Conservation (phyloP, 306 rosid species). For the Senna tora region DNA sequence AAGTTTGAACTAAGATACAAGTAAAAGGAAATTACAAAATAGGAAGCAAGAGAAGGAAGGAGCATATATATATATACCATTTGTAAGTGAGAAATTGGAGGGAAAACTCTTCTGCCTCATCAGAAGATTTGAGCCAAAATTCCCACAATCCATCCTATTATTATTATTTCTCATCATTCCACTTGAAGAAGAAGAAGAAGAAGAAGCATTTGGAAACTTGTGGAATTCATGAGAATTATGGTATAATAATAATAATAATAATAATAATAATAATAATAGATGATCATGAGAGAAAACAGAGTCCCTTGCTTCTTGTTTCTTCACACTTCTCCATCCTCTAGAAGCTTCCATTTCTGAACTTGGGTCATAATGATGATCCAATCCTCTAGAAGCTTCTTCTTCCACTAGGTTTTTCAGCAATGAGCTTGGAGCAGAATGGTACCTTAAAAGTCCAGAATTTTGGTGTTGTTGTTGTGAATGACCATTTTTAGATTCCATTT, state of each 20-base stretch:
- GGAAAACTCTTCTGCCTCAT: constrained; percentile 70
- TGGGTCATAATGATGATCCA: constrained; percentile 38
- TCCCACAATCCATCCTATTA: constrained; percentile 28
- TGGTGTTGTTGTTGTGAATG: constrained; percentile 43
- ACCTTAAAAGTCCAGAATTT: constrained; percentile 50
- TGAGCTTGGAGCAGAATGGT: constrained; percentile 68
- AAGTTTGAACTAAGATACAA: too few species aligned
- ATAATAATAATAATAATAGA: too few species aligned
- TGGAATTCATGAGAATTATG: constrained; percentile 53
- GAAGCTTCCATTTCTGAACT: constrained; percentile 67
- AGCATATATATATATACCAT: constrained; percentile 68
- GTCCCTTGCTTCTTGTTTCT: constrained; percentile 52
- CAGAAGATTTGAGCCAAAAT: constrained; percentile 60
- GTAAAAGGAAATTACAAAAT: too few species aligned
- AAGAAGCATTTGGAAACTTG: constrained; percentile 32
- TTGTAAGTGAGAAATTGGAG: constrained; percentile 49
- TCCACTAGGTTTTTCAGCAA: constrained; percentile 43
- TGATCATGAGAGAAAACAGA: constrained; percentile 37
- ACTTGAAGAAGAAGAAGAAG: constrained; percentile 28
- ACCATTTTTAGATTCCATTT: constrained; percentile 58
- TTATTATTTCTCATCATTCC: constrained; percentile 35
- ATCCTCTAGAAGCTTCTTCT: constrained; percentile 38
- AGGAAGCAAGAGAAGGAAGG: not conserved
- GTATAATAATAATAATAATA: too few species aligned
- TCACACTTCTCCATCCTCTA: constrained; percentile 47